Evolutionary conservation across 2,329 filamentous ascomycete genomes (phyloP).

Genomic region (Ramularia collo-cygni): DNA sequence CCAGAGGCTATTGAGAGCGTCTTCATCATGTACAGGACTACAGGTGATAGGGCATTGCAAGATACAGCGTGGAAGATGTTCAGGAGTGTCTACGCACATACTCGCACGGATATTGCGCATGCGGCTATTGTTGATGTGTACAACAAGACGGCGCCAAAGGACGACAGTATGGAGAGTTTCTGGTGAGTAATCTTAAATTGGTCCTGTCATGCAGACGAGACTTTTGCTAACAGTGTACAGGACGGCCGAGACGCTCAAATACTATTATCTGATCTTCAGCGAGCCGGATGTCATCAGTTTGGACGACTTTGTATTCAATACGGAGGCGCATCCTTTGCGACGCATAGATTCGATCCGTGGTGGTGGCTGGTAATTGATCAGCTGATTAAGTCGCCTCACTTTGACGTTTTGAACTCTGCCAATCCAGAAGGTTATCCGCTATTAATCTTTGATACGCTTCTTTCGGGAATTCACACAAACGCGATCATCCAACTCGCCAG

Average conservation of each 20-base stretch:
- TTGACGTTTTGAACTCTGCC: no score
- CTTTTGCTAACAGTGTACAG: background rate
- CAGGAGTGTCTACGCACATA: conserved; percentile 53
- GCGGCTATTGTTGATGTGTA: conserved; percentile 62
- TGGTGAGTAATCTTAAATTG: conserved; percentile 43
- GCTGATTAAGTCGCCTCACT: no score
- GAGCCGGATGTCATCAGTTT: conserved; percentile 37
- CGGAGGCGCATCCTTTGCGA: conserved; percentile 43
- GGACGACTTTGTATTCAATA: conserved; percentile 46
- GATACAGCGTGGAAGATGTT: conserved; percentile 73
- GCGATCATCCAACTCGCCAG: no score
- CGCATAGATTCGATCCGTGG: no score
- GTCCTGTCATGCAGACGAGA: conserved; percentile 26
- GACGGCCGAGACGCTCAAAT: conserved; percentile 44
- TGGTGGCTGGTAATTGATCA: no score
- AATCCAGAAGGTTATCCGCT: no score
- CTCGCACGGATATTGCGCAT: conserved; percentile 56
- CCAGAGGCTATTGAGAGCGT: conserved; percentile 77
- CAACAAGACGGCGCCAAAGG: conserved; percentile 32
- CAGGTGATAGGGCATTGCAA: conserved; percentile 58
- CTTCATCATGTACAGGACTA: conserved; percentile 70
- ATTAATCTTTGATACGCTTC: no score
- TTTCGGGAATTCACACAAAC: no score
- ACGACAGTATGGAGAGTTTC: conserved; percentile 68
- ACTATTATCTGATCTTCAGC: conserved; percentile 43